Conservation (phyloP, 1,284 basidiomycete genomes). For the Testicularia cyperi region DNA sequence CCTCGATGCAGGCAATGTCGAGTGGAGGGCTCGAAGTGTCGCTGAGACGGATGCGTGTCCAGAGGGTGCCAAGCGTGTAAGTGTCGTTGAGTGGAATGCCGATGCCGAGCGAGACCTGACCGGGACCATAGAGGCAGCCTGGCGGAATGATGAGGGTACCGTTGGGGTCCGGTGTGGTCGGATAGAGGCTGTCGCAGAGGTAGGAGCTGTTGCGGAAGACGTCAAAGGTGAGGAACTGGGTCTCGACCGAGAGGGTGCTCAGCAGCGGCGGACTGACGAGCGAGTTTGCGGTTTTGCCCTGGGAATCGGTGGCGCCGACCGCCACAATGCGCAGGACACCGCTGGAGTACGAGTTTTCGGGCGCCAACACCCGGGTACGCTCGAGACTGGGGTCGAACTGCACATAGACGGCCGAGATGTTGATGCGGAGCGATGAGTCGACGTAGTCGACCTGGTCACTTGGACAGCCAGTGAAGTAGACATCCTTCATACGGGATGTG, state of each 20-base stretch:
- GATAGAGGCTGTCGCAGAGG: slow-evolving; percentile 51
- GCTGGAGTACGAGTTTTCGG: slow-evolving; percentile 8
- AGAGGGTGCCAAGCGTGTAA: slow-evolving; percentile 78
- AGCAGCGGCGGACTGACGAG: slow-evolving; percentile 19
- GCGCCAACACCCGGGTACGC: slow-evolving; percentile 9
- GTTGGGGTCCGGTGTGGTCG: slow-evolving; percentile 37
- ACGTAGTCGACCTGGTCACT: slow-evolving; percentile 27
- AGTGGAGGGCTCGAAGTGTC: slow-evolving; percentile 71
- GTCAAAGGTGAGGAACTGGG: slow-evolving; percentile 45
- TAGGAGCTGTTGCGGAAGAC: slow-evolving; percentile 49
- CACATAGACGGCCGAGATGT: slow-evolving; percentile 53
- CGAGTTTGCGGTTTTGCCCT: slow-evolving; percentile 32
- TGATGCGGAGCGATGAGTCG: slow-evolving; percentile 41
- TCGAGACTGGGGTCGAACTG: slow-evolving; percentile 40
- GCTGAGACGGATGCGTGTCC: slow-evolving; percentile 80
- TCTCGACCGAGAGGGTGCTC: slow-evolving; percentile 41
- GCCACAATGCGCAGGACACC: slow-evolving; percentile 46
- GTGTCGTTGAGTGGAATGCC: slow-evolving; percentile 70
- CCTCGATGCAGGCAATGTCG: slow-evolving; percentile 79
- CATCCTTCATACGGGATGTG: slow-evolving; percentile 29
- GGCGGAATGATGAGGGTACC: slow-evolving; percentile 24
- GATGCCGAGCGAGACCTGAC: slow-evolving; percentile 78
- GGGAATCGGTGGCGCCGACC: slow-evolving; percentile 34
- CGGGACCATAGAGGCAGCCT: slow-evolving; percentile 61
- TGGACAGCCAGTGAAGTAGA: slow-evolving; percentile 44